A percentile compares a stretch with the other conserved stretches of the same genome.
phyloP scores from a whole-genome alignment of 768 basidiomycete species.

The Russula brevipes region DNA sequence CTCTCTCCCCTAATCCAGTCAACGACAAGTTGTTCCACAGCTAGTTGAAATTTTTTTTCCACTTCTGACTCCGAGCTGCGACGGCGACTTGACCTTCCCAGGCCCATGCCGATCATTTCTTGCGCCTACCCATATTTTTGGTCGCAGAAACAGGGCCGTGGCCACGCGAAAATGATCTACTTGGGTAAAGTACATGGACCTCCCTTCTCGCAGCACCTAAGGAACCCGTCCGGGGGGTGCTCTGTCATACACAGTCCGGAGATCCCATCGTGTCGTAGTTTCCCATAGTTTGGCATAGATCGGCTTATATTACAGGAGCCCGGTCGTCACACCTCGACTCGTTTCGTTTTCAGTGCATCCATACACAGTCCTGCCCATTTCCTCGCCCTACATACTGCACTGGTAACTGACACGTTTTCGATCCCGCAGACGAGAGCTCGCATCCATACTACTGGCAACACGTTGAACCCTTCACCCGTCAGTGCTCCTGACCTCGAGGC shows the following conservation, averaged over 20 bases:
- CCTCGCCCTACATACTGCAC: constrained; percentile 8
- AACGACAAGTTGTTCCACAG: background rate
- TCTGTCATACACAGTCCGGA: constrained; percentile 11
- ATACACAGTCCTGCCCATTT: background rate
- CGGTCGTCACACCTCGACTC: constrained; percentile 13
- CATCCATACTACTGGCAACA: constrained; percentile 4
- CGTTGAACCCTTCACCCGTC: constrained; percentile 20
- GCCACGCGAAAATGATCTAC: constrained; percentile 17
- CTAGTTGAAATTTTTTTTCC: constrained; percentile 11
- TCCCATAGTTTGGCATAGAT: constrained; percentile 18
- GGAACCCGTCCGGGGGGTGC: constrained; percentile 18
- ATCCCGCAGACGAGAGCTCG: constrained; percentile 6
- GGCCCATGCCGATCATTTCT: constrained; percentile 18
- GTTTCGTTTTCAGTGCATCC: background rate
- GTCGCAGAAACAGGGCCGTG: constrained; percentile 18
- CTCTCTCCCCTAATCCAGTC: constrained; percentile 1
- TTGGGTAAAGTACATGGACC: background rate
- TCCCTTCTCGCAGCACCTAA: constrained; percentile 6
- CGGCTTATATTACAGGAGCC: constrained; percentile 4
- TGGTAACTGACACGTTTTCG: constrained; percentile 18
- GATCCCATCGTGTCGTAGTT: constrained; percentile 23
- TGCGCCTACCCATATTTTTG: constrained; percentile 8
- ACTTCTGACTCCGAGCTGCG: background rate
- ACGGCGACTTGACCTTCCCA: constrained; percentile 21
- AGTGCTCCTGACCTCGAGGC: background rate